These are phyloP conservation scores for Vicia villosa DNA, from an alignment of 306 rosid genomes.

Conservation along the genomic window DNA sequence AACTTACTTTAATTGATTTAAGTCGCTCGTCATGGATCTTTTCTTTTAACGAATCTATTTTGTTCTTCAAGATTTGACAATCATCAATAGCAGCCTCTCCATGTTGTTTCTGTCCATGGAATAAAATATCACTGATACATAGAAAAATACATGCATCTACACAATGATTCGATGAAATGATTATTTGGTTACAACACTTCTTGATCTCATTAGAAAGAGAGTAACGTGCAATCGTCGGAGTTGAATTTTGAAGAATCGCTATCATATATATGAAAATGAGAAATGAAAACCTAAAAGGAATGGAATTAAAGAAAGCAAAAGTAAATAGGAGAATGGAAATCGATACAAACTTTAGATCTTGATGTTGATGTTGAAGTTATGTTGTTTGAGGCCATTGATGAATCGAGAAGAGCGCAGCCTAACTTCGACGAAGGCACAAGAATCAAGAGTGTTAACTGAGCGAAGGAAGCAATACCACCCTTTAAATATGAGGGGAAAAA, in stretches of 20 bases:
- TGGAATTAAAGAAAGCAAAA: no score
- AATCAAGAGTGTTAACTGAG: not conserved
- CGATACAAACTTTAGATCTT: no score
- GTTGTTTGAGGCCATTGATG: not conserved
- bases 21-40: slow-evolving; percentile 57
- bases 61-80: not conserved
- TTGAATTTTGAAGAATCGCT: not conserved
- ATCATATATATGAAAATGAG: not conserved
- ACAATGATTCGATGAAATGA: not conserved
- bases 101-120: slow-evolving; percentile 35
- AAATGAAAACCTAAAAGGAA: not conserved
- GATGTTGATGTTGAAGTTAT: no score
- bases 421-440: not conserved
- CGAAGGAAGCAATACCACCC: not conserved
- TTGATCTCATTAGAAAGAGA: not conserved
- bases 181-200: not conserved
- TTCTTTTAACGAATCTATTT: slow-evolving; percentile 48
- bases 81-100: slow-evolving; percentile 38
- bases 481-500: not conserved
- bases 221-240: not conserved
- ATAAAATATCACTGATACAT: not conserved
- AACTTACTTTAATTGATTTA: slow-evolving; percentile 48
- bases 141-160: not conserved
- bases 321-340: no score
- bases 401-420: not conserved